phyloP scores from a whole-genome alignment of 768 basidiomycete genomes.

The Peribolospora baueri region DNA sequence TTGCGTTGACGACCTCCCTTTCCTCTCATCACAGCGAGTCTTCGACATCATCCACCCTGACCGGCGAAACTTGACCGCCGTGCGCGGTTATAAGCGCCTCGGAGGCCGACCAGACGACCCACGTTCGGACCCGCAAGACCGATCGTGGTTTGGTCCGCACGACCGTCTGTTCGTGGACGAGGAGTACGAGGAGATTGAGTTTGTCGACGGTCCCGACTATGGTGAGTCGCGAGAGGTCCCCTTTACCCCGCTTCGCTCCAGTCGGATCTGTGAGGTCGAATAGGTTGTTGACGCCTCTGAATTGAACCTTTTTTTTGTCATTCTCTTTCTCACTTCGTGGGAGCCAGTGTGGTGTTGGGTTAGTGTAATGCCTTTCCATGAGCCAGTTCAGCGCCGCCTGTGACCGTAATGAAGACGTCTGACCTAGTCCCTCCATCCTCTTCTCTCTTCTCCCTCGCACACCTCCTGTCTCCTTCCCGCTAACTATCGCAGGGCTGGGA shows the following conservation, averaged over 20 bases:
- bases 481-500: slow-evolving; percentile 68
- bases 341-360: background rate
- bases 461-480: slow-evolving; percentile 16
- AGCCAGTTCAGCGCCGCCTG: background rate
- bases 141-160: slow-evolving; percentile 95
- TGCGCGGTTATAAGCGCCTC: slow-evolving; percentile 75
- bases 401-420: background rate
- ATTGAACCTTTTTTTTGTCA: background rate
- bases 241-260: background rate
- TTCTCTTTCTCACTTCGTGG: background rate
- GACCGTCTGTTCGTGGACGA: slow-evolving; percentile 78
- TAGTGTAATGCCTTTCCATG: no score
- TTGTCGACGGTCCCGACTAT: slow-evolving; percentile 55
- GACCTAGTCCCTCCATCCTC: background rate
- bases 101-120: slow-evolving; percentile 95
- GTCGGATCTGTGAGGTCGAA: background rate
- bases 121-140: slow-evolving; percentile 84
- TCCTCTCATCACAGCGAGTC: slow-evolving; percentile 37
- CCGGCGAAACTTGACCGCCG: slow-evolving; percentile 78
- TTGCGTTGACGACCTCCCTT: background rate
- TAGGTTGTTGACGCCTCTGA: background rate
- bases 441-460: slow-evolving; percentile 47
- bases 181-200: slow-evolving; percentile 51
- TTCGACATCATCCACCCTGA: slow-evolving; percentile 82
- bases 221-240: slow-evolving; percentile 31